Evolutionary conservation across 1,284 basidiomycete species (phyloP).

Genomic region (Stygiomarasmius scandens): DNA sequence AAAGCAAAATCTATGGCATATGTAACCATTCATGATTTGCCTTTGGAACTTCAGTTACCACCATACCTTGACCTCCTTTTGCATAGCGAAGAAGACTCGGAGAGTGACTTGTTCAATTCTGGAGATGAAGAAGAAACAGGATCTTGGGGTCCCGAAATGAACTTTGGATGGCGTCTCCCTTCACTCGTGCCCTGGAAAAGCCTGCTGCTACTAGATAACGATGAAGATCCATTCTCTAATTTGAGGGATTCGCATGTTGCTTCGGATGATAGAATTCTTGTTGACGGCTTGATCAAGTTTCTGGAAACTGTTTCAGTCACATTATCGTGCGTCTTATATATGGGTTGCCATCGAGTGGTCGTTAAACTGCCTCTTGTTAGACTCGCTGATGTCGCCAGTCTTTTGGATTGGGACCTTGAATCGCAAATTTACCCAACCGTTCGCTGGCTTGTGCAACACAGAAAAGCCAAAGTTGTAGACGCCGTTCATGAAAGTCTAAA

Average conservation of each 20-base stretch:
- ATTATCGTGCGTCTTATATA: constrained; percentile 55
- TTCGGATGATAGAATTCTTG: constrained; percentile 66
- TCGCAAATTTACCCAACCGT: constrained; percentile 86
- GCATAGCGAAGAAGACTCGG: constrained; percentile 63
- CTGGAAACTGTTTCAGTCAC: constrained; percentile 68
- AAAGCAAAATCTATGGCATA: constrained; percentile 74
- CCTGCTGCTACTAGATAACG: constrained; percentile 74
- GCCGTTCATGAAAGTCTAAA: constrained; percentile 81
- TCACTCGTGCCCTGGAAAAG: constrained; percentile 92
- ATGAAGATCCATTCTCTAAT: constrained; percentile 61
- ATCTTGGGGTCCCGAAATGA: constrained; percentile 71
- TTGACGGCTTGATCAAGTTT: constrained; percentile 69
- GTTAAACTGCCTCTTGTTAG: constrained; percentile 38
- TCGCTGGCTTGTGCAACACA: constrained; percentile 87
- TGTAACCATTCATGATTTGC: constrained; percentile 73
- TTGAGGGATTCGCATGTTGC: constrained; percentile 61
- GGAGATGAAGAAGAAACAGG: constrained; percentile 49
- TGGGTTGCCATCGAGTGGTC: background rate
- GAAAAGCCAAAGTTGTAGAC: constrained; percentile 88
- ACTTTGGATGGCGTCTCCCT: constrained; percentile 70
- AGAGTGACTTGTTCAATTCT: constrained; percentile 38
- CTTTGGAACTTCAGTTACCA: constrained; percentile 81
- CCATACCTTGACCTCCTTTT: constrained; percentile 72
- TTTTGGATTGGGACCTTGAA: constrained; percentile 86
- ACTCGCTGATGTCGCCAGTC: constrained; percentile 83